Percentiles rank a stretch among this genome's conserved stretches.
Conservation (phyloP, 2,329 filamentous ascomycete species). For the Ophiostoma fasciatum region DNA sequence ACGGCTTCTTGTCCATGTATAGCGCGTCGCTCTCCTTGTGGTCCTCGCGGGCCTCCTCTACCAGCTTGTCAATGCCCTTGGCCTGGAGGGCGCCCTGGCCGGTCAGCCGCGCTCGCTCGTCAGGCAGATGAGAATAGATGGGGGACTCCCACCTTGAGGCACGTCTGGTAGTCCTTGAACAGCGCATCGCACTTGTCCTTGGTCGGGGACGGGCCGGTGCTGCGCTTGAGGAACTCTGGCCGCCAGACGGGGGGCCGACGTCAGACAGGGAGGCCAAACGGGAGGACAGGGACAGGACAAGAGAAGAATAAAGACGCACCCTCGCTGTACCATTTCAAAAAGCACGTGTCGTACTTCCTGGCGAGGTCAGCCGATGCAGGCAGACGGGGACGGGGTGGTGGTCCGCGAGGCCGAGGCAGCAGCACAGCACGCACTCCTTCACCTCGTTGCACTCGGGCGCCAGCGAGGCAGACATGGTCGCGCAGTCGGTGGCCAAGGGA, state of each 20-base stretch:
- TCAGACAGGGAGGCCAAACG: constrained; percentile 4
- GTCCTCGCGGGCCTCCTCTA: constrained; percentile 80
- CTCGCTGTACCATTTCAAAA: constrained; percentile 98
- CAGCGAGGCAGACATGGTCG: constrained; percentile 83
- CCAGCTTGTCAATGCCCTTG: constrained; percentile 80
- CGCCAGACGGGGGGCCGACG: too few species aligned
- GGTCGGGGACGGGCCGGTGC: constrained; percentile 54
- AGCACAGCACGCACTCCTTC: constrained; percentile 59
- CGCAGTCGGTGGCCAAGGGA: too few species aligned
- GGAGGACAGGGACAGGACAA: not conserved
- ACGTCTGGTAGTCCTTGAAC: constrained; percentile 80
- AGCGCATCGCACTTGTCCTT: constrained; percentile 63
- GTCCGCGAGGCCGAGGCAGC: not conserved
- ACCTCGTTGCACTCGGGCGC: constrained; percentile 90
- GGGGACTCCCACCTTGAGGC: constrained; percentile 51
- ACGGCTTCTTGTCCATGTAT: constrained; percentile 32
- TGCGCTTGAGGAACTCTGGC: constrained; percentile 80
- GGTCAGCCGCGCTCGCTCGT: too few species aligned
- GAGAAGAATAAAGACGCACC: constrained; percentile 37
- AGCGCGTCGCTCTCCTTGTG: constrained; percentile 75
- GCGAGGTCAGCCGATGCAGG: not conserved
- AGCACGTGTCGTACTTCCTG: constrained; percentile 92
- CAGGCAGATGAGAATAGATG: too few species aligned
- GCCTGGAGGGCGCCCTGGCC: constrained; percentile 68
- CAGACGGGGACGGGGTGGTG: too few species aligned